A percentile compares a stretch with the other conserved stretches of the same genome.
These are phyloP conservation scores for Phyllachora maydis DNA, from an alignment of 2,329 filamentous ascomycete species.

Conservation along the genomic window DNA sequence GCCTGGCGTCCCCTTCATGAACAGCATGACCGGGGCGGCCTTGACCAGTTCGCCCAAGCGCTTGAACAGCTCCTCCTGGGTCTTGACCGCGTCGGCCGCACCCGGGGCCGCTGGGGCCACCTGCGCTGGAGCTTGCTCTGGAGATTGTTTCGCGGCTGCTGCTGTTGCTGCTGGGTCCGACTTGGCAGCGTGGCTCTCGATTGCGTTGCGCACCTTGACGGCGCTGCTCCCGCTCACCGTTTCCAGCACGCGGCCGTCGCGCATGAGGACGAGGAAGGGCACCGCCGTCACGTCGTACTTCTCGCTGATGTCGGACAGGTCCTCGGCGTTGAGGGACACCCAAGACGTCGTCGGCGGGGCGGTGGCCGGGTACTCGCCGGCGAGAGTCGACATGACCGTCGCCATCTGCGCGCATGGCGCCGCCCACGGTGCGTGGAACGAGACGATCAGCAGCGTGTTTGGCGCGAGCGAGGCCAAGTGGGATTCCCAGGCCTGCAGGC, in stretches of 20 bases:
- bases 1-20: slow-evolving; percentile 98
- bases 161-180: slow-evolving; percentile 13
- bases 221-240: slow-evolving; percentile 82
- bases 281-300: slow-evolving; percentile 87
- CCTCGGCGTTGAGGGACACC: slow-evolving; percentile 85
- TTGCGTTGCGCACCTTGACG: slow-evolving; percentile 61
- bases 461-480: slow-evolving; percentile 45
- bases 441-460: slow-evolving; percentile 61
- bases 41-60: slow-evolving; percentile 72
- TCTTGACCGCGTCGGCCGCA: slow-evolving; percentile 29
- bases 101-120: too few relatives aligned
- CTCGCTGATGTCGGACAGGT: slow-evolving; percentile 80
- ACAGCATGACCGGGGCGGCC: slow-evolving; percentile 93
- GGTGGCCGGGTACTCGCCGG: slow-evolving; percentile 59
- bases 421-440: slow-evolving; percentile 94
- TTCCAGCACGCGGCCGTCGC: slow-evolving; percentile 56
- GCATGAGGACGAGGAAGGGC: slow-evolving; percentile 72
- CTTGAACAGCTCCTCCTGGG: slow-evolving; percentile 70
- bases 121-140: slow-evolving; percentile 12
- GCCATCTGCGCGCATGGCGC: slow-evolving; percentile 91
- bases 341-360: slow-evolving; percentile 53
- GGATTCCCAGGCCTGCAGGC: slow-evolving; percentile 51
- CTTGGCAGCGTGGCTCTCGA: slow-evolving; percentile 48
- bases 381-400: slow-evolving; percentile 67
- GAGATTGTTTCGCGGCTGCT: slow-evolving; percentile 18